Percentiles rank a stretch among this genome's conserved stretches.
Conservation (phyloP, 2,329 filamentous ascomycete species). For the Colletotrichum agaves region DNA sequence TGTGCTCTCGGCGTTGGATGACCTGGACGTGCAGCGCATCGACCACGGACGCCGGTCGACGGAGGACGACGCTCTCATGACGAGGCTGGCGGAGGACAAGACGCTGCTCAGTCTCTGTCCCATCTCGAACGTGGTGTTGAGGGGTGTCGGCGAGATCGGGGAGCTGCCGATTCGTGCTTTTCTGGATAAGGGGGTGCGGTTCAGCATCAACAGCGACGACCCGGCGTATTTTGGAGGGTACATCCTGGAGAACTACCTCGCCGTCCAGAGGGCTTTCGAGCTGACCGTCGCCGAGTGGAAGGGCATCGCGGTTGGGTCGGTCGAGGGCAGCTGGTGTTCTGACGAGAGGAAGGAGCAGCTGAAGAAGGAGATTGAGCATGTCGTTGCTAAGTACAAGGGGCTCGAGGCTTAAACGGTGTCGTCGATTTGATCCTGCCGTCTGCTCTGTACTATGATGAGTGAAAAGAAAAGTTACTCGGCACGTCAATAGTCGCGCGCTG, state of each 20-base stretch:
- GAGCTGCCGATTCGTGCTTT: conserved; percentile 69
- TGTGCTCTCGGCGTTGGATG: conserved; percentile 71
- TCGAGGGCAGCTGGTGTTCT: conserved; percentile 73
- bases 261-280: conserved; percentile 77
- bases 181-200: conserved; percentile 71
- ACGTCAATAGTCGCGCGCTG: too few species aligned
- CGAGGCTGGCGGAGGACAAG: conserved; percentile 64
- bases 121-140: conserved; percentile 47
- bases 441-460: too few species aligned
- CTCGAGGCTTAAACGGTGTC: not conserved
- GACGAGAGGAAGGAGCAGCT: conserved; percentile 71
- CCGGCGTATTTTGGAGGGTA: conserved; percentile 82
- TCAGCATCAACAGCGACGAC: conserved; percentile 80
- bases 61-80: conserved; percentile 68
- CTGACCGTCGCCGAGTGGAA: conserved; percentile 74
- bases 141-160: conserved; percentile 37
- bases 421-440: too few species aligned
- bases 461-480: too few species aligned
- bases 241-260: conserved; percentile 79
- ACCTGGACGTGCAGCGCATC: conserved; percentile 72
- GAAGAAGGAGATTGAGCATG: conserved; percentile 55
- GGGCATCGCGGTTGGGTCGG: conserved; percentile 68
- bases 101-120: conserved; percentile 55
- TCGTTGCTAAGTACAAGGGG: conserved; percentile 18
- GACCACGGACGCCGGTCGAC: conserved; percentile 78